Evolutionary conservation across 345 rosid genomes (phyloP).

Genomic region (Balakata baccata): DNA sequence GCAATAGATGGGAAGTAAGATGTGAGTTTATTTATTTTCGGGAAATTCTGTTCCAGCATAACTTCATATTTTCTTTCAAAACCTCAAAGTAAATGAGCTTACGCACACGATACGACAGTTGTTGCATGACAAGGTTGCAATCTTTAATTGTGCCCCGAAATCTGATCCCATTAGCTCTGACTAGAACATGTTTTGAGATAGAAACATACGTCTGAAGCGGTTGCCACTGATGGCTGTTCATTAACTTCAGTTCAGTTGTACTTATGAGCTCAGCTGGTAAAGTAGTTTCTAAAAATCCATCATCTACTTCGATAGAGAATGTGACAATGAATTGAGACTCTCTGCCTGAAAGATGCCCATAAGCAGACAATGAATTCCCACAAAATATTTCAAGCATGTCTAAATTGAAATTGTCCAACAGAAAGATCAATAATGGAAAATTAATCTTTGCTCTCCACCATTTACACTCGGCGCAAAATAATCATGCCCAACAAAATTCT

Average conservation of each 20-base stretch:
- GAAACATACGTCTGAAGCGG: constrained; percentile 82
- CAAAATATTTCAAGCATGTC: not conserved
- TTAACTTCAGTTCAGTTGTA: constrained; percentile 74
- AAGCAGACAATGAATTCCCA: not conserved
- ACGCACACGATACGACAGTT: constrained; percentile 58
- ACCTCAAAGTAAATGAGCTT: not conserved
- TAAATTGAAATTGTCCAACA: not conserved
- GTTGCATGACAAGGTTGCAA: constrained; percentile 70
- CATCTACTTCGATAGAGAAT: constrained; percentile 74
- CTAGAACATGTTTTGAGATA: constrained; percentile 65
- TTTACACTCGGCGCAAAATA: not conserved
- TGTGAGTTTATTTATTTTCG: not conserved
- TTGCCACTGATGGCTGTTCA: constrained; percentile 63
- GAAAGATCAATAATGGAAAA: not conserved
- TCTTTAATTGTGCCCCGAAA: constrained; percentile 66
- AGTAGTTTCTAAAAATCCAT: constrained; percentile 58
- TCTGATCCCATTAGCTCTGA: constrained; percentile 74
- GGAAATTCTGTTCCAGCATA: not conserved
- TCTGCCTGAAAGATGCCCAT: constrained; percentile 46
- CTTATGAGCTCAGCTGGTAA: constrained; percentile 65
- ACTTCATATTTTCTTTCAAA: not conserved
- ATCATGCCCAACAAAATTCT: not conserved
- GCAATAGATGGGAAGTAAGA: not conserved
- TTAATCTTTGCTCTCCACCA: not conserved
- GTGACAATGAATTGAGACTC: constrained; percentile 49